Evolutionary conservation across 768 basidiomycete species (phyloP), one percentile per base, ranked within the genome.

Genomic region (Leucocoprinus leucothites): DNA sequence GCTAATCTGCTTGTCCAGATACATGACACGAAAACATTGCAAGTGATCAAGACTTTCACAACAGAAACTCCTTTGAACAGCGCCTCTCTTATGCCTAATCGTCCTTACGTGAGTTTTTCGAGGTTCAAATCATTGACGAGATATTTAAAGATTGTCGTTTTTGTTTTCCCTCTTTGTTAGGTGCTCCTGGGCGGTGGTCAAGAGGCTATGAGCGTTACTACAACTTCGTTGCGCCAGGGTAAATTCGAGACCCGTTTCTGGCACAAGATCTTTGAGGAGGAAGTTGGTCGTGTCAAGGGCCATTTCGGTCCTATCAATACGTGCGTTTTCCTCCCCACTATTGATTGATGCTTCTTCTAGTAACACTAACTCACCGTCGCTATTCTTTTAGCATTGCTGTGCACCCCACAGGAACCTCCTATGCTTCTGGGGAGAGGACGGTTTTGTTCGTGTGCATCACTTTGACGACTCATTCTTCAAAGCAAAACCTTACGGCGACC

Each of bases 201-300:
- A 71, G 96, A 97, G 67, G 97, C 97, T 3, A 96, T 94, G 93
- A 86, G 76, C 64, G 97, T 98, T 48, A 98, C 97, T 13, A 98
- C 94, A 7, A 98, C 96, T 0, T 94, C 93, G 1, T 65, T 85
- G 21, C 85, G 97, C 49, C 92, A 97, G 69, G 97, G 96, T 19
- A 97, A 98, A 71, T 99, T 99, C 69, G 97, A 98, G 74, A 92
- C 94, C 9, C 81, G 94, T 36, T 98, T 99, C 76, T 98, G 94
- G 94, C 96, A 99, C 78, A 93, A 89, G 62, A 79, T 96, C 35
- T 90, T 96, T 63, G 94, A 96, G 71, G 94, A 97, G 75, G 96
- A 98, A 69, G 89, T 98, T 51, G 94, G 96, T 16, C 85, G 95
- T 9, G 95, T 99, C 41, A 95, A 94, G 69, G 97, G 97, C 11